Evolutionary conservation across 2,329 filamentous ascomycete genomes (phyloP).

Genomic region (Apiospora arundinis): DNA sequence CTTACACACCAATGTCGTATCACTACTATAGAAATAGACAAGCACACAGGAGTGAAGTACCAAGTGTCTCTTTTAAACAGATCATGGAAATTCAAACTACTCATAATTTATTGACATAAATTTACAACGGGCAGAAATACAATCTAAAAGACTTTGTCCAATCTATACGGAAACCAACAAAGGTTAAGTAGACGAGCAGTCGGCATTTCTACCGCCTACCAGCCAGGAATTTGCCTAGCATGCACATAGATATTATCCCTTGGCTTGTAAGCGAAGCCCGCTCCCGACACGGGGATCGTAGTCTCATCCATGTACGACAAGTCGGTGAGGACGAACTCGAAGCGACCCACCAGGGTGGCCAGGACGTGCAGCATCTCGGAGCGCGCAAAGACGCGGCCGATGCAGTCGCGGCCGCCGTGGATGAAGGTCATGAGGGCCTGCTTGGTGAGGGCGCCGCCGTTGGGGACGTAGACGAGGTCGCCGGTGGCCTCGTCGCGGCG

Average conservation of each 20-base stretch:
- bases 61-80: too few species aligned
- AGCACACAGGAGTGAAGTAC: too few species aligned
- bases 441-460: conserved; percentile 59
- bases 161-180: too few species aligned
- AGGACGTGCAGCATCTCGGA: conserved; percentile 68
- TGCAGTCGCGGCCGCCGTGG: conserved; percentile 55
- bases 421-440: conserved; percentile 63
- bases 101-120: too few species aligned
- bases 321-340: conserved; percentile 29
- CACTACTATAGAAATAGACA: too few species aligned
- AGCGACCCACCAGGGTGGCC: conserved; percentile 34
- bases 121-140: too few species aligned
- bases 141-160: too few species aligned
- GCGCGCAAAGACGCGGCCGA: conserved; percentile 45
- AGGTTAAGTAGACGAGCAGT: too few species aligned
- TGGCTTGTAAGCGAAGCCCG: conserved; percentile 27
- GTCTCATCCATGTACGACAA: conserved; percentile 26
- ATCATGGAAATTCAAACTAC: too few species aligned
- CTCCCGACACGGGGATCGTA: conserved; percentile 28
- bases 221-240: not conserved
- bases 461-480: conserved; percentile 21
- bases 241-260: conserved; percentile 24
- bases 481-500: conserved; percentile 34
- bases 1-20: too few species aligned
- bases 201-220: not conserved